Percentiles rank a stretch among this genome's conserved stretches.
Evolutionary conservation across 768 basidiomycete species (phyloP).

Genomic region (Termitomyces bulborhizus): DNA sequence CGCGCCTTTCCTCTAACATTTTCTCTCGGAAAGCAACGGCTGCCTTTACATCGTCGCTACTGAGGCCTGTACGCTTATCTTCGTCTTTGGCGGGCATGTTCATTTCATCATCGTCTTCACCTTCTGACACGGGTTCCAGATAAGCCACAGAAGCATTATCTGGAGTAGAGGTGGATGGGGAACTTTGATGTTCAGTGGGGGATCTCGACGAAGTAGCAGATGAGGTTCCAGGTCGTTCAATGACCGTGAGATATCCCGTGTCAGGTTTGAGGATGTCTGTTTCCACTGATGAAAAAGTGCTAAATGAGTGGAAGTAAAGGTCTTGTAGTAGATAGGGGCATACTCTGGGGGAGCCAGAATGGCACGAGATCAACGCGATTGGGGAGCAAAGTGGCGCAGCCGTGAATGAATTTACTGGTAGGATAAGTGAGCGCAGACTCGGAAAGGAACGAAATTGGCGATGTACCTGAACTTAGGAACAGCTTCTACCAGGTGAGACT

Average conservation of each 20-base stretch:
- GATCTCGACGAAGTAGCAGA: slow-evolving; percentile 34
- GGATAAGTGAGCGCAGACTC: slow-evolving; percentile 1
- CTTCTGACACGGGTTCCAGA: slow-evolving; percentile 90
- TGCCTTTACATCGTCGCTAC: slow-evolving; percentile 67
- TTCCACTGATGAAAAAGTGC: slow-evolving; percentile 56
- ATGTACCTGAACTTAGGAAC: slow-evolving; percentile 92
- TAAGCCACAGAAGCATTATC: slow-evolving; percentile 41
- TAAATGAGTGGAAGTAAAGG: background rate
- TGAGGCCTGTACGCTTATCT: slow-evolving; percentile 71
- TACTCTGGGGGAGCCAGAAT: slow-evolving; percentile 97
- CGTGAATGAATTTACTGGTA: slow-evolving; percentile 87
- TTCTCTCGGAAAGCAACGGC: slow-evolving; percentile 85
- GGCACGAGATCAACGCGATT: slow-evolving; percentile 93
- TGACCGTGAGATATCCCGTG: slow-evolving; percentile 63
- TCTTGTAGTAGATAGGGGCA: slow-evolving; percentile 13
- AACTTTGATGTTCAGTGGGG: slow-evolving; percentile 41
- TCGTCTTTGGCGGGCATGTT: slow-evolving; percentile 74
- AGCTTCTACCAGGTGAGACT: slow-evolving; percentile 92
- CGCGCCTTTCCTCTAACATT: slow-evolving; percentile 50
- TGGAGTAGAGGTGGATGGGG: slow-evolving; percentile 35
- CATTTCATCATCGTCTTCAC: slow-evolving; percentile 83
- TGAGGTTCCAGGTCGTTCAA: slow-evolving; percentile 61
- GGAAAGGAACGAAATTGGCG: background rate
- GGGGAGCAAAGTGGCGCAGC: slow-evolving; percentile 89
- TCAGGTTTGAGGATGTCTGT: slow-evolving; percentile 92